A percentile compares a stretch with the other conserved stretches of the same genome.
Conservation (phyloP, 2,329 filamentous ascomycete species). For the Xylaria sp. region DNA sequence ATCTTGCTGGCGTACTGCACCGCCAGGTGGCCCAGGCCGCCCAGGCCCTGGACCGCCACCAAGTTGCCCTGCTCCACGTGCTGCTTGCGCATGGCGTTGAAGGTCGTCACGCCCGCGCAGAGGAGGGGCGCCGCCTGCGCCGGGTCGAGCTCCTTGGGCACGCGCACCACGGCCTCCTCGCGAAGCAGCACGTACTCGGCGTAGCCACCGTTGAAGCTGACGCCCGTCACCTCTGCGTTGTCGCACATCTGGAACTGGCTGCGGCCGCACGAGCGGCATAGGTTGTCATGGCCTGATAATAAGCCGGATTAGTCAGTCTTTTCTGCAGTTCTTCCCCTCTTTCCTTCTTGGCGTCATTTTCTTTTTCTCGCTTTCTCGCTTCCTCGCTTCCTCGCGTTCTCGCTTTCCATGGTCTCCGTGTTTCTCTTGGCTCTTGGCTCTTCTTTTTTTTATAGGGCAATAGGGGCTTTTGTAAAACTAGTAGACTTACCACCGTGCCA, state of each 20-base stretch:
- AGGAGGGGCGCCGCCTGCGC: slow-evolving; percentile 68
- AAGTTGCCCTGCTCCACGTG: slow-evolving; percentile 62
- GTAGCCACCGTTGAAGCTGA: slow-evolving; percentile 74
- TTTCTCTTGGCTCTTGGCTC: too few species aligned
- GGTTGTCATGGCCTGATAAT: slow-evolving; percentile 65
- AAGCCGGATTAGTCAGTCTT: not conserved
- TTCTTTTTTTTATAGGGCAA: too few species aligned
- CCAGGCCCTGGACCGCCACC: slow-evolving; percentile 74
- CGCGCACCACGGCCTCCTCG: slow-evolving; percentile 68
- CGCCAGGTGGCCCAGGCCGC: slow-evolving; percentile 81
- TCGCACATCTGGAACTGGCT: slow-evolving; percentile 76
- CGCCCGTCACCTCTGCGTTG: slow-evolving; percentile 71
- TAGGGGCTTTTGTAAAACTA: too few species aligned
- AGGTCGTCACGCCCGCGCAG: slow-evolving; percentile 73
- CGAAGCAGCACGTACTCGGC: slow-evolving; percentile 71
- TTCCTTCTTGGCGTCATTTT: too few species aligned
- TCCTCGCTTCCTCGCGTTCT: too few species aligned
- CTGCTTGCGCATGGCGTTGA: slow-evolving; percentile 68
- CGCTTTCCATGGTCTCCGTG: too few species aligned
- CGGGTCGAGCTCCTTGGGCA: slow-evolving; percentile 64
- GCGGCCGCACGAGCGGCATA: slow-evolving; percentile 71
- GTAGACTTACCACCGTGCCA: slow-evolving; percentile 71
- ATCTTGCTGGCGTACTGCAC: slow-evolving; percentile 81
- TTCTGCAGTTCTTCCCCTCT: not conserved
- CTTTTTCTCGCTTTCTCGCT: too few species aligned